Conservation (phyloP, 2,329 filamentous ascomycete species). For the Alternaria longipes region DNA sequence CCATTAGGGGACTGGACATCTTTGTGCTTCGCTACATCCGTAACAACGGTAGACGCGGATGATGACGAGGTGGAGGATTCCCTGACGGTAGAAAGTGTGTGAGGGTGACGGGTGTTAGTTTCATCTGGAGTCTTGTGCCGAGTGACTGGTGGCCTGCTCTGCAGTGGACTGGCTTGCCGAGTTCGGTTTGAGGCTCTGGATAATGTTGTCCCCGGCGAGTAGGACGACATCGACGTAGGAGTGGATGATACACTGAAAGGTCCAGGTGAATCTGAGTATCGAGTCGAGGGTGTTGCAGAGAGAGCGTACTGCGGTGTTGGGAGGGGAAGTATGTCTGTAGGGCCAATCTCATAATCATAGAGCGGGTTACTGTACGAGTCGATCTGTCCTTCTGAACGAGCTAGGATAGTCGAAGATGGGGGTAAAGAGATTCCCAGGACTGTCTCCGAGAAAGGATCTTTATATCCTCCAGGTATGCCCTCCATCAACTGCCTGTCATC, state of each 20-base stretch:
- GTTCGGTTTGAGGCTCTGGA: slow-evolving; percentile 56
- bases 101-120: slow-evolving; percentile 58
- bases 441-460: slow-evolving; percentile 54
- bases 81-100: slow-evolving; percentile 70
- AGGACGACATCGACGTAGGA: slow-evolving; percentile 79
- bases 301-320: slow-evolving; percentile 72
- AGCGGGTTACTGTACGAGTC: slow-evolving; percentile 34
- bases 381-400: slow-evolving; percentile 37
- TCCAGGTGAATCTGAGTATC: slow-evolving; percentile 77
- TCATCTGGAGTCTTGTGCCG: slow-evolving; percentile 65
- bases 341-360: slow-evolving; percentile 59
- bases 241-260: slow-evolving; percentile 80
- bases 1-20: slow-evolving; percentile 46
- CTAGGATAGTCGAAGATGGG: slow-evolving; percentile 43
- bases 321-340: slow-evolving; percentile 72
- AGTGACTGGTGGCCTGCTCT: slow-evolving; percentile 68
- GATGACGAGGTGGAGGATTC: slow-evolving; percentile 78
- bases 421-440: slow-evolving; percentile 56
- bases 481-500: slow-evolving; percentile 40
- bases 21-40: slow-evolving; percentile 58
- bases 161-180: slow-evolving; percentile 65
- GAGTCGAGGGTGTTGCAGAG: slow-evolving; percentile 77
- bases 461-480: slow-evolving; percentile 45
- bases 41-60: slow-evolving; percentile 73
- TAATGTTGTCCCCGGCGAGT: slow-evolving; percentile 70